Conservation (phyloP, 1,284 basidiomycete genomes). For the Kwoniella shivajii region DNA sequence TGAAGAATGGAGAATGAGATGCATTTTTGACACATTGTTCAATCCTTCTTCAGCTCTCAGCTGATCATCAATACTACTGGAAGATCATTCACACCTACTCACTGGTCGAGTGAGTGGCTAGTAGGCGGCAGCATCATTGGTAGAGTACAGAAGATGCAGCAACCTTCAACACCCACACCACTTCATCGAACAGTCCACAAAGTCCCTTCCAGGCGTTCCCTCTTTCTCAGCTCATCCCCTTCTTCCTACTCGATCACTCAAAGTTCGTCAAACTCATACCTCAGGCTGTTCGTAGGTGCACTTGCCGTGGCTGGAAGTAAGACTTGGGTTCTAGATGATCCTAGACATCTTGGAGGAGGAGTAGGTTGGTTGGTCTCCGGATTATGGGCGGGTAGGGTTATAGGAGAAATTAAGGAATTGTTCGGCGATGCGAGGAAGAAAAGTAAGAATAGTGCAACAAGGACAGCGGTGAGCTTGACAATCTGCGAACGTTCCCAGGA, state of each 20-base stretch:
- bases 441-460: conserved; percentile 9
- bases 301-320: conserved; percentile 28
- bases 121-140: no score
- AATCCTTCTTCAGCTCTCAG: no score
- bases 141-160: not conserved
- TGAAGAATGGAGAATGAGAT: no score
- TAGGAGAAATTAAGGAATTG: conserved; percentile 61
- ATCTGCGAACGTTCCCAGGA: not conserved
- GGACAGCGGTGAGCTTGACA: conserved; percentile 4
- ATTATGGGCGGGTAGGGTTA: conserved; percentile 56
- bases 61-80: no score
- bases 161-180: conserved; percentile 10
- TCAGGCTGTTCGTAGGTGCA: conserved; percentile 25
- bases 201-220: conserved; percentile 2
- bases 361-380: conserved; percentile 30
- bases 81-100: no score
- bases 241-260: not conserved
- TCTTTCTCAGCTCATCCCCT: not conserved
- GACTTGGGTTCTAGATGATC: conserved; percentile 25
- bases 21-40: no score
- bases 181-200: conserved; percentile 13
- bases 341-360: conserved; percentile 17
- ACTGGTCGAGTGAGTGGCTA: no score
- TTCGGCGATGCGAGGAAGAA: conserved; percentile 45
- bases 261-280: conserved; percentile 10